A percentile compares a stretch with the other conserved stretches of the same genome.
Conservation (phyloP, 768 basidiomycete genomes). For the Mycena venus region DNA sequence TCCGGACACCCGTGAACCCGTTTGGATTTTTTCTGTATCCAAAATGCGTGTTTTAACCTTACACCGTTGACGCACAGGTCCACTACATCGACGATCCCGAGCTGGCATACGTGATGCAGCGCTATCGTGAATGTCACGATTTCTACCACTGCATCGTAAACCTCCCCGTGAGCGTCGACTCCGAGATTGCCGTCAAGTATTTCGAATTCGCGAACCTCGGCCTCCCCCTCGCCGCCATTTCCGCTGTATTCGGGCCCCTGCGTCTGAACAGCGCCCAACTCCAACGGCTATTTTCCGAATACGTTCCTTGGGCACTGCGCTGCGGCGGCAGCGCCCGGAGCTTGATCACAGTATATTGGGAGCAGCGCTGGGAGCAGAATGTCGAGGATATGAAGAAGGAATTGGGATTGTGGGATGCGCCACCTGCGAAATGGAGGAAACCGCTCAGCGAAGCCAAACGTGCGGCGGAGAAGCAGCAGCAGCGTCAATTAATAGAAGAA, state of each 20-base stretch:
- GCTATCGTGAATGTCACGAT: constrained; percentile 98
- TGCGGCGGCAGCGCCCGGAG: constrained; percentile 83
- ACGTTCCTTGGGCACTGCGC: constrained; percentile 92
- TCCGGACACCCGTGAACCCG: constrained; percentile 94
- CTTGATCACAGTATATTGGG: constrained; percentile 95
- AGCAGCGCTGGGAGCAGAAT: constrained; percentile 90
- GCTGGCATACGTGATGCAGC: constrained; percentile 97
- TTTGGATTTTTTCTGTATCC: constrained; percentile 48
- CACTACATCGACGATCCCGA: constrained; percentile 96
- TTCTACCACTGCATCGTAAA: constrained; percentile 94
- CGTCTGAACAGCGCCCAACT: constrained; percentile 73
- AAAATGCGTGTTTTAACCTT: neutral
- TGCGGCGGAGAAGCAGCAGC: constrained; percentile 51
- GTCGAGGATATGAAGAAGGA: constrained; percentile 87
- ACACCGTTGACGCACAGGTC: constrained; percentile 65
- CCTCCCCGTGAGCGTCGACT: constrained; percentile 90
- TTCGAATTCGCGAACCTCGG: constrained; percentile 95
- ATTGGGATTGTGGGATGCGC: constrained; percentile 88
- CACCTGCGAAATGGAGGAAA: constrained; percentile 77
- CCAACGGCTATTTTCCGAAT: constrained; percentile 77
- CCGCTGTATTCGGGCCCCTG: constrained; percentile 84
- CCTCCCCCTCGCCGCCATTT: constrained; percentile 88
- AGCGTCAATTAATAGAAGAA: constrained; percentile 6
- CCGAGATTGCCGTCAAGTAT: constrained; percentile 93
- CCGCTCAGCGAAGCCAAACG: constrained; percentile 74